Evolutionary conservation across 371 early-diverging fungal genomes (phyloP), one percentile per base, ranked within the genome.

Genomic region (Apophysomyces variabilis): DNA sequence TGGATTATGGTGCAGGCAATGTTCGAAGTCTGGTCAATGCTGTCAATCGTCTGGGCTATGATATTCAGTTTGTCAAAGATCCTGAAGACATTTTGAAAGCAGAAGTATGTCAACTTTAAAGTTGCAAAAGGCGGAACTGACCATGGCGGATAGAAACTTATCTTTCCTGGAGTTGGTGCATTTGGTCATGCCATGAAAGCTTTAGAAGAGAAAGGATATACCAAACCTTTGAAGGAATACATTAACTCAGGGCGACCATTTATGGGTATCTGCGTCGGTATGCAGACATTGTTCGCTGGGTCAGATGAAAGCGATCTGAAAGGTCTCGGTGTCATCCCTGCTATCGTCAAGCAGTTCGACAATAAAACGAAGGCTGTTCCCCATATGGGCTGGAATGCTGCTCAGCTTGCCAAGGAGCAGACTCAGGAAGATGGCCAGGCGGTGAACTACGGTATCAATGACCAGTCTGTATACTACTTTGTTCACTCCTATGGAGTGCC

Each of bases 1-100:
- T 99, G 58, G 98, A 99, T 85, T 99, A 99, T 83, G 99, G 99
- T 26, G 99, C 98, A 12, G 99, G 99, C 57, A 99, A 99, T 77
- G 96, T 97, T 56, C 94, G 97, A 61, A 95, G 95, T 62, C 84
- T 99, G 66, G 86, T 96, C 61, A 99, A 99, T 72, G 98, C 98
- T 2, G 93, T 99, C 54, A 82, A 90, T 64, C 80, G 86, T 64
- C 84, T 97, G 26, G 99, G 98, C 37, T 90, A 88, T 74, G 87
- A 90, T n/a, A 90, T 99, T 50, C 80, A 89, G 57, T 79, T 77
- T 62, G 90, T 98, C 60, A 79, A 89, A 57, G 78, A 86, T 0
- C 84, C 90, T 36, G 84, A 82, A 3, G 98, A 99, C 72, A 86
- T 99, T 73, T 82, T 77, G 46, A 89, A 88, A 58, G 99, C 99